Percentiles rank a stretch among this genome's conserved stretches.
Conservation (phyloP, 345 rosid genomes). For the Cardamine occulta region DNA sequence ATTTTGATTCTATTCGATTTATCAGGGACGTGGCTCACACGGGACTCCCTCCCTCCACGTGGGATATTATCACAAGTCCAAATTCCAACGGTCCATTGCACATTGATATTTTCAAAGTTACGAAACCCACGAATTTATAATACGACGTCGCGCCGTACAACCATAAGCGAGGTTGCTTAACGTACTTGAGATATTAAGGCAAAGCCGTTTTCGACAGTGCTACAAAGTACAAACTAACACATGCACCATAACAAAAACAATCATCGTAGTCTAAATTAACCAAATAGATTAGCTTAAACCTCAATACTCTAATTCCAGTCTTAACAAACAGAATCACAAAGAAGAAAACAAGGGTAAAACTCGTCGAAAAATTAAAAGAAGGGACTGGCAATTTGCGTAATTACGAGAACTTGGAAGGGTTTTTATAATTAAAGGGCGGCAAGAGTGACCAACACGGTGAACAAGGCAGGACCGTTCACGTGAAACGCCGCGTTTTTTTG, state of each 20-base stretch:
- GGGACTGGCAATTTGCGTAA: slow-evolving; percentile 22
- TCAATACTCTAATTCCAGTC: slow-evolving; percentile 4
- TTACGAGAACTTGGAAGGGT: background rate
- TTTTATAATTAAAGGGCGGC: slow-evolving; percentile 32
- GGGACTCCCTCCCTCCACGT: background rate
- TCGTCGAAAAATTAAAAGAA: background rate
- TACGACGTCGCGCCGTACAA: background rate
- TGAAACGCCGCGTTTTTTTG: slow-evolving; percentile 49
- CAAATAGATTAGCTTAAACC: slow-evolving; percentile 9
- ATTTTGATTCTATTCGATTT: background rate
- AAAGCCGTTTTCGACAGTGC: no score
- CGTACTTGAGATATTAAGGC: background rate
- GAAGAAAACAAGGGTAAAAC: background rate
- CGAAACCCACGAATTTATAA: background rate
- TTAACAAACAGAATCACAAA: slow-evolving; percentile 26
- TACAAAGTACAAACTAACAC: no score
- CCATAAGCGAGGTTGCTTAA: background rate
- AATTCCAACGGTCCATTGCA: background rate
- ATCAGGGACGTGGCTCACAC: background rate
- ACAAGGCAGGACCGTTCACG: slow-evolving; percentile 50
- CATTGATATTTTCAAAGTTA: background rate
- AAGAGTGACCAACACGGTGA: slow-evolving; percentile 40
- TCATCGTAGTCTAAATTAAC: background rate
- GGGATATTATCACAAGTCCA: background rate
- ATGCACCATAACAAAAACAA: slow-evolving; percentile 18